Percentiles rank a stretch among this genome's conserved stretches.
phyloP scores from a whole-genome alignment of 2,329 filamentous ascomycete species.

The Ceratocystiopsis minuta region DNA sequence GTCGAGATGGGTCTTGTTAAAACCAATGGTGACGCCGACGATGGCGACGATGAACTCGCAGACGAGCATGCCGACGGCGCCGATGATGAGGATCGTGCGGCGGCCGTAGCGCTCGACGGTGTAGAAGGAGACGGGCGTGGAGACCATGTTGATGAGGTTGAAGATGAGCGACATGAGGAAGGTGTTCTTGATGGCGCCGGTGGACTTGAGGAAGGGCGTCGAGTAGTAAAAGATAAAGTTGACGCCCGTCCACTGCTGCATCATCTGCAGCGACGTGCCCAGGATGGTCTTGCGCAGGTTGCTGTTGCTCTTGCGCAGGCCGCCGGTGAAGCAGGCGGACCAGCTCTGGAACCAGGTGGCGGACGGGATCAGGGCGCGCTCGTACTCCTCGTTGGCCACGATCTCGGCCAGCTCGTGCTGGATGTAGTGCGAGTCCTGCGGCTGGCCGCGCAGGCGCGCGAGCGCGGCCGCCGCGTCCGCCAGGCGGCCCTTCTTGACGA shows the following conservation, averaged over 20 bases:
- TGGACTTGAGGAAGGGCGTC: constrained; percentile 65
- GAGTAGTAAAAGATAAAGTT: constrained; percentile 84
- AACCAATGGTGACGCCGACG: constrained; percentile 44
- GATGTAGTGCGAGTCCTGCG: constrained; percentile 54
- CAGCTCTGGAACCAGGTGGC: constrained; percentile 50
- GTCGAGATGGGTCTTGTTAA: constrained; percentile 29
- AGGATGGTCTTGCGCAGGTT: constrained; percentile 55
- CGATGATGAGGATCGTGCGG: constrained; percentile 60
- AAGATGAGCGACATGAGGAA: constrained; percentile 78
- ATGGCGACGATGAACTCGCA: constrained; percentile 81
- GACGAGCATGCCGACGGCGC: constrained; percentile 65
- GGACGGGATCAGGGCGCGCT: constrained; percentile 49
- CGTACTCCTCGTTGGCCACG: constrained; percentile 76
- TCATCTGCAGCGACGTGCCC: constrained; percentile 60
- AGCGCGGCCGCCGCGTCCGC: constrained; percentile 46
- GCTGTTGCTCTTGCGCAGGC: constrained; percentile 42
- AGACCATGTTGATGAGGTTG: constrained; percentile 72
- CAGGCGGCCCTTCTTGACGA: constrained; percentile 58
- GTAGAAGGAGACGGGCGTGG: constrained; percentile 76
- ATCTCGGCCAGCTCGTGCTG: constrained; percentile 69
- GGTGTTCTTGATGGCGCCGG: constrained; percentile 55
- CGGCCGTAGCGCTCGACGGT: constrained; percentile 69
- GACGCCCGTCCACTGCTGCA: constrained; percentile 70
- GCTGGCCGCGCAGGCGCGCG: constrained; percentile 54
- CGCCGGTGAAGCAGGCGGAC: constrained; percentile 49